Evolutionary conservation across 306 rosid species (phyloP), one percentile per base, ranked within the genome.

Genomic region (Mucuna pruriens): DNA sequence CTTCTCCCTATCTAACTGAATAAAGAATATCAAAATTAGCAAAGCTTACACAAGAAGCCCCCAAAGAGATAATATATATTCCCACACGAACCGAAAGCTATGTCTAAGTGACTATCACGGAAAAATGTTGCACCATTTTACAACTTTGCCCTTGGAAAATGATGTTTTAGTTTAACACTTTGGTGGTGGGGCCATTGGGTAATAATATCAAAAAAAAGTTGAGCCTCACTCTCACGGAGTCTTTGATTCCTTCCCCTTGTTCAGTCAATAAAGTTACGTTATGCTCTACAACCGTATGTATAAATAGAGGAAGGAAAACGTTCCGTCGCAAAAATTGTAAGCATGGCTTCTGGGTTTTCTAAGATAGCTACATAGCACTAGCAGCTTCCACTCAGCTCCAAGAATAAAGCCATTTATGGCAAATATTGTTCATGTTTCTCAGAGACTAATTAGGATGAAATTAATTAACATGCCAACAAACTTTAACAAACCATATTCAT

Each of bases 31-130:
- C 90, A 68, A 81, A 87, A 72, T 72, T 83, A 42, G 86, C 71
- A 88, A 83, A 61, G 88, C 89, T 87, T 84, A 48, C 61, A 81
- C 67, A 54, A 63, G 69, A 91, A 91, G 93, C 75, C 73, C 87
- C 67, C 51, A 74, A 77, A 83, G 83, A 79, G 90, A 80, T 84
- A 90, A 80, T 84, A 90, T 76, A 89, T 87, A 89, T 89, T 91
- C 91, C 91, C 91, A 69, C 83, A 58, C 44, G 40, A 54, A 84
- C 68, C 46, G 81, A 84, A 88, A 84, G 86, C 71, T 68, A 82
- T 73, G 75, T 75, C 31, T 17, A 81, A 74, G 77, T 83, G 71
- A 79, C 85, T 78, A 67, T 75, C 85, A 82, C 74, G 72, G 78
- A 81, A 89, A 82, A 89, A 82, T 57, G 60, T 68, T 19, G 25